phyloP scores from a whole-genome alignment of 495 filamentous ascomycete genomes.

The Polyplosphaeria fusca region DNA sequence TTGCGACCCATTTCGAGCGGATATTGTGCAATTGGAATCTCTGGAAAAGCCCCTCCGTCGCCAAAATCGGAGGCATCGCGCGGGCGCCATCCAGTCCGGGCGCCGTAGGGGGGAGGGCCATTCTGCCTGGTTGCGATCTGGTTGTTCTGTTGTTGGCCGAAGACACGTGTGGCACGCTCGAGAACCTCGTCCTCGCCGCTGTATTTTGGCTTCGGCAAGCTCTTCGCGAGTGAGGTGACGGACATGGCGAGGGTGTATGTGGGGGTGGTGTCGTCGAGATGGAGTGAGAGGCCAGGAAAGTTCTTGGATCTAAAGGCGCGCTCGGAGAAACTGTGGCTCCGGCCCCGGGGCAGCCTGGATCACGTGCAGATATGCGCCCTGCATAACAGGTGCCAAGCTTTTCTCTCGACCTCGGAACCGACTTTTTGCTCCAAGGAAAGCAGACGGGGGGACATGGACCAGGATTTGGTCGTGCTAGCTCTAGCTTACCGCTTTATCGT shows the following conservation, averaged over 20 bases:
- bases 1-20: slow-evolving; percentile 92
- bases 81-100: slow-evolving; percentile 83
- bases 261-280: too few relatives aligned
- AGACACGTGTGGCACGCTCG: slow-evolving; percentile 74
- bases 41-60: slow-evolving; percentile 94
- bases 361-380: too few relatives aligned
- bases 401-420: too few relatives aligned
- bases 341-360: too few relatives aligned
- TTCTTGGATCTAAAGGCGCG: too few relatives aligned
- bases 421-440: too few relatives aligned
- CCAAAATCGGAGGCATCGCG: slow-evolving; percentile 68
- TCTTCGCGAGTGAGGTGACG: slow-evolving; percentile 67
- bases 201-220: slow-evolving; percentile 87
- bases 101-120: slow-evolving; percentile 83
- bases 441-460: too few relatives aligned
- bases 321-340: too few relatives aligned
- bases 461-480: too few relatives aligned
- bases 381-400: too few relatives aligned
- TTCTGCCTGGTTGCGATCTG: slow-evolving; percentile 79
- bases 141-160: slow-evolving; percentile 73
- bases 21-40: slow-evolving; percentile 91
- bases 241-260: slow-evolving; percentile 18
- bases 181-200: slow-evolving; percentile 73
- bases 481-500: too few relatives aligned
- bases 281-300: too few relatives aligned